Evolutionary conservation across 2,329 filamentous ascomycete genomes (phyloP), one percentile per base, ranked within the genome.

Genomic region (Biscogniauxia mediterranea): DNA sequence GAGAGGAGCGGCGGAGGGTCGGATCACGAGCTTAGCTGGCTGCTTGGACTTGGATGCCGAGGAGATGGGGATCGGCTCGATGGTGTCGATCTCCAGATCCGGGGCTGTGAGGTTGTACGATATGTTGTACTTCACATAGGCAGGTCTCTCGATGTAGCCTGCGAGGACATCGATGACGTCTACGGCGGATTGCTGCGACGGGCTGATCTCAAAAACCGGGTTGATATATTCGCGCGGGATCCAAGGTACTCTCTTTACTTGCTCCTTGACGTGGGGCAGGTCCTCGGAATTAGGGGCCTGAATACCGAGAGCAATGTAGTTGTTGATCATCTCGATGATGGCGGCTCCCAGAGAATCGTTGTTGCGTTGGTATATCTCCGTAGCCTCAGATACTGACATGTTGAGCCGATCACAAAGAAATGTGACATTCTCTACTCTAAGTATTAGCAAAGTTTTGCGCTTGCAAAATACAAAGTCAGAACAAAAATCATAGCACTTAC

Each of bases 341-440:
- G 81, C 74, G 6, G 73, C 74, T 17, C 77, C 77, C 38, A 73
- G 73, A 0, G 79, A 81, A 52, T 69, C 73, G 23, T 71, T 68
- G 28, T 75, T 75, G 6, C 74, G 73, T 23, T 73, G 68, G 62
- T 81, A 83, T 17, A 79, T 75, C 9, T 70, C 70, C 1, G 73
- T 74, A 5, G 81, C 77, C 26, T 81, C 76, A 3, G 75, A 75
- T 23, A 74, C 74, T 0, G 77, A 73, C 32, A 81, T 68, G 52
- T 76, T 73, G 9, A 83, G 74, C 52, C 76, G 74, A 52, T 82
- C 76, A 17, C 79, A 78, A 25, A 83, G 70, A 63, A 78, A 80
- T 4, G 73, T 66, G 32, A 83, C 77, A 28, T 81, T 77, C 38
- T 78, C 76, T 71, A n/a, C 49, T 17, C 26, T 54, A 23, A 5